These are phyloP conservation scores for Triglochin maritima DNA, from an alignment of 106 monocot species.

Conservation along the genomic window DNA sequence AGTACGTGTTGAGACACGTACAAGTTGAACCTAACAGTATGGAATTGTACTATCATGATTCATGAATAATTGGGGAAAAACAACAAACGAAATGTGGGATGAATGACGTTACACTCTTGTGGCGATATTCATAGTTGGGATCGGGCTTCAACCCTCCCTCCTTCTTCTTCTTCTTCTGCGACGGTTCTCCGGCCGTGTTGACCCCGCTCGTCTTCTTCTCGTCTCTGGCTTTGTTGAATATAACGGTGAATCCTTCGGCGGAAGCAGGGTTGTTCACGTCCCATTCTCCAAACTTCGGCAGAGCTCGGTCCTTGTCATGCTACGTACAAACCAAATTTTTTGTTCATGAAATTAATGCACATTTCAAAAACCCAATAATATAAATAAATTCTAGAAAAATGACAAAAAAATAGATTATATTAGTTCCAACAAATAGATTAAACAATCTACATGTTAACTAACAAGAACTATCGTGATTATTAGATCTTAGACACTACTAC, in stretches of 20 bases:
- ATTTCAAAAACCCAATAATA: too few relatives aligned
- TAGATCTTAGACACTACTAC: too few relatives aligned
- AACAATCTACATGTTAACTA: too few relatives aligned
- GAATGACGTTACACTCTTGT: slow-evolving; percentile 29
- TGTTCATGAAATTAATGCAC: too few relatives aligned
- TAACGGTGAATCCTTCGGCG: slow-evolving; percentile 73
- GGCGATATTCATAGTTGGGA: slow-evolving; percentile 16
- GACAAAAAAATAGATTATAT: too few relatives aligned
- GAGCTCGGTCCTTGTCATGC: slow-evolving; percentile 9
- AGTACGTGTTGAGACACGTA: too few relatives aligned
- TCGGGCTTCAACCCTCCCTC: slow-evolving; percentile 23
- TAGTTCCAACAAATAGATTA: too few relatives aligned
- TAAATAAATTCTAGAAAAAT: too few relatives aligned
- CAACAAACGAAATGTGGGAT: neutral
- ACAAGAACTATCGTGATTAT: too few relatives aligned
- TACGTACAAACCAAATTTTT: too few relatives aligned
- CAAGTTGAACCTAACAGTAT: too few relatives aligned
- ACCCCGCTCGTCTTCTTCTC: slow-evolving; percentile 41
- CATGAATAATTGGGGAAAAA: neutral
- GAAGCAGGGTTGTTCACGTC: slow-evolving; percentile 83
- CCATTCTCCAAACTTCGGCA: slow-evolving; percentile 61
- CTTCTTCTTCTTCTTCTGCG: slow-evolving; percentile 11
- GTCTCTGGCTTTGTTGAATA: slow-evolving; percentile 77
- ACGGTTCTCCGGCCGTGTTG: neutral
- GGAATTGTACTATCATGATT: neutral